Percentiles rank a stretch among this genome's conserved stretches.
These are phyloP conservation scores for Dryas alaskensis DNA, from an alignment of 306 rosid species.

Conservation along the genomic window DNA sequence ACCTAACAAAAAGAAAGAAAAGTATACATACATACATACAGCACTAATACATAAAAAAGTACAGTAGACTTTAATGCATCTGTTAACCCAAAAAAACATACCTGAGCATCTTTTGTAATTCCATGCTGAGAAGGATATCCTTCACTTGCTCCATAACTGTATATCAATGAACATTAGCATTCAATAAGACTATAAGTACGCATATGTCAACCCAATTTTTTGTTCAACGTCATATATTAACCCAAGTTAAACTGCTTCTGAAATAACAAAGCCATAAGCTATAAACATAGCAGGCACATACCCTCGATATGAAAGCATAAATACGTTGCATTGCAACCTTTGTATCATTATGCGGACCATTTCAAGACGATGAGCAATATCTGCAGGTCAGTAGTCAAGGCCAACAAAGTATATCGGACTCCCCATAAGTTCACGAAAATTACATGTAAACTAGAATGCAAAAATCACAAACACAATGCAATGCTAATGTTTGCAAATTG, in stretches of 20 bases:
- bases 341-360: constrained; percentile 92
- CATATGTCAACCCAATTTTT: background rate
- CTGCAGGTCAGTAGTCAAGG: constrained; percentile 73
- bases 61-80: constrained; percentile 8
- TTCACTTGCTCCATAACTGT: constrained; percentile 95
- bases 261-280: background rate
- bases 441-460: background rate
- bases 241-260: constrained; percentile 8
- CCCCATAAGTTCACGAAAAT: constrained; percentile 5
- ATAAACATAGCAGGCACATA: constrained; percentile 29
- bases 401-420: constrained; percentile 30
- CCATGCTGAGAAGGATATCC: constrained; percentile 98
- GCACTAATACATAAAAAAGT: background rate
- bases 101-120: constrained; percentile 92
- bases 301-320: constrained; percentile 99
- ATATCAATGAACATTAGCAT: constrained; percentile 27
- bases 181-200: constrained; percentile 7
- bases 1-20: constrained; percentile 50
- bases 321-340: constrained; percentile 79
- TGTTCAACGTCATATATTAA: constrained; percentile 2
- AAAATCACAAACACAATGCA: background rate
- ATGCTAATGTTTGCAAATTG: background rate
- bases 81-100: constrained; percentile 28
- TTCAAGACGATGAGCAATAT: constrained; percentile 99
- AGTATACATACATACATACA: background rate